Conservation (phyloP, 495 filamentous ascomycete species). For the Aspergillus sparsus region DNA sequence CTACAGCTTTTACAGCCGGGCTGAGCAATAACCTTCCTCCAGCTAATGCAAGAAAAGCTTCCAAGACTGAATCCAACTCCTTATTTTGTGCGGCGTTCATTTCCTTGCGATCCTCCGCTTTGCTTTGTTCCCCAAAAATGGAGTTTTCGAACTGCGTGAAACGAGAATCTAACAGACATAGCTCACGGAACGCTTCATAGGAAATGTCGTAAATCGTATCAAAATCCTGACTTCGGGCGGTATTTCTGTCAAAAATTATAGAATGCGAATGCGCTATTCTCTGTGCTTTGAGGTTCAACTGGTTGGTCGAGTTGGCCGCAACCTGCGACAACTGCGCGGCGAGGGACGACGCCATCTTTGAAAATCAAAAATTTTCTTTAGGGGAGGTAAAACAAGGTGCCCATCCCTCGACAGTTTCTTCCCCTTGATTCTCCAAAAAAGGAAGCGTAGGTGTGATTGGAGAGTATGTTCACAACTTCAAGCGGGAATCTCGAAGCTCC, state of each 20-base stretch:
- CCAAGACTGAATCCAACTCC: slow-evolving; percentile 73
- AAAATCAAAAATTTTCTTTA: slow-evolving; percentile 20
- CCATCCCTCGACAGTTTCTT: slow-evolving; percentile 28
- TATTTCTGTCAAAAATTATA: slow-evolving; percentile 79
- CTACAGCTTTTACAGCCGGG: slow-evolving; percentile 84
- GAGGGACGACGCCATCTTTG: slow-evolving; percentile 74
- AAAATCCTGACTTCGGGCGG: slow-evolving; percentile 83
- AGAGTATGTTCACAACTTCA: neutral
- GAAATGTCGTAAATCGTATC: slow-evolving; percentile 85
- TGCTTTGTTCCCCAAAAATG: slow-evolving; percentile 91
- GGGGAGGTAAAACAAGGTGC: slow-evolving; percentile 18
- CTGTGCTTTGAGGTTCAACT: slow-evolving; percentile 86
- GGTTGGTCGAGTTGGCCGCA: slow-evolving; percentile 71
- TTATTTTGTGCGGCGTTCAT: slow-evolving; percentile 80
- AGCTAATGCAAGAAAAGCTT: slow-evolving; percentile 77
- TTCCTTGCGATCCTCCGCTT: slow-evolving; percentile 77
- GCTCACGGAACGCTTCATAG: slow-evolving; percentile 81
- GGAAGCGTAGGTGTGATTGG: slow-evolving; percentile 8
- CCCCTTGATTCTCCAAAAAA: slow-evolving; percentile 3
- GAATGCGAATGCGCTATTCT: slow-evolving; percentile 87
- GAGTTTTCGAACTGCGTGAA: slow-evolving; percentile 68
- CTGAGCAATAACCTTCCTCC: slow-evolving; percentile 75
- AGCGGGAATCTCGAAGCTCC: slow-evolving; percentile 21
- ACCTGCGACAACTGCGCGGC: slow-evolving; percentile 79
- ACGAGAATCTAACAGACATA: slow-evolving; percentile 79